Evolutionary conservation across 2,329 filamentous ascomycete species (phyloP).

Genomic region (Colletotrichum spaethianum): DNA sequence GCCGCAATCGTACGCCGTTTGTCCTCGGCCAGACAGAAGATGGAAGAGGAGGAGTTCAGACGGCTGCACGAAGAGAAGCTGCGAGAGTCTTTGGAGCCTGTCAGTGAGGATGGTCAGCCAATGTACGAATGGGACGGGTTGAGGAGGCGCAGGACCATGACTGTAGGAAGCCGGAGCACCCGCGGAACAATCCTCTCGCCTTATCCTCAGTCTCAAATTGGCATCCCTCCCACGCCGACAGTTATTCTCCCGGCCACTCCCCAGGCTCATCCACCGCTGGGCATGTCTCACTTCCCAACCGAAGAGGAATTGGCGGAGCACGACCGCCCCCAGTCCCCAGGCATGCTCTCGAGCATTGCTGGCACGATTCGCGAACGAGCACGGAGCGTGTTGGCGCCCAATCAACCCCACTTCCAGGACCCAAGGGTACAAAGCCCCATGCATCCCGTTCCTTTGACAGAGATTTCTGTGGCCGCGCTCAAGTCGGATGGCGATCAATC

Average conservation of each 20-base stretch:
- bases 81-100: constrained; percentile 78
- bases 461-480: constrained; percentile 67
- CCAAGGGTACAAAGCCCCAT: constrained; percentile 66
- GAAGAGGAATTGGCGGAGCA: constrained; percentile 73
- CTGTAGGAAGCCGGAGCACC: constrained; percentile 53
- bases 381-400: constrained; percentile 56
- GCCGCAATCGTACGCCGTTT: constrained; percentile 90
- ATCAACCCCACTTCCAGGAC: constrained; percentile 57
- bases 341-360: constrained; percentile 68
- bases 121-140: constrained; percentile 92
- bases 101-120: constrained; percentile 80
- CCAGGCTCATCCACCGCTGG: constrained; percentile 78
- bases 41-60: constrained; percentile 84
- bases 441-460: constrained; percentile 74
- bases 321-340: constrained; percentile 62
- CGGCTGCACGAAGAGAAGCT: constrained; percentile 85
- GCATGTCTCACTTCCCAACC: constrained; percentile 87
- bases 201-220: constrained; percentile 20
- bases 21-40: constrained; percentile 80
- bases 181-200: constrained; percentile 35
- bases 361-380: constrained; percentile 68
- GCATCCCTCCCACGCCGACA: constrained; percentile 47
- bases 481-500: constrained; percentile 60
- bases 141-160: constrained; percentile 76
- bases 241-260: constrained; percentile 33